Evolutionary conservation across 2,329 filamentous ascomycete species (phyloP).

Genomic region (Calonectria multiphialidica): DNA sequence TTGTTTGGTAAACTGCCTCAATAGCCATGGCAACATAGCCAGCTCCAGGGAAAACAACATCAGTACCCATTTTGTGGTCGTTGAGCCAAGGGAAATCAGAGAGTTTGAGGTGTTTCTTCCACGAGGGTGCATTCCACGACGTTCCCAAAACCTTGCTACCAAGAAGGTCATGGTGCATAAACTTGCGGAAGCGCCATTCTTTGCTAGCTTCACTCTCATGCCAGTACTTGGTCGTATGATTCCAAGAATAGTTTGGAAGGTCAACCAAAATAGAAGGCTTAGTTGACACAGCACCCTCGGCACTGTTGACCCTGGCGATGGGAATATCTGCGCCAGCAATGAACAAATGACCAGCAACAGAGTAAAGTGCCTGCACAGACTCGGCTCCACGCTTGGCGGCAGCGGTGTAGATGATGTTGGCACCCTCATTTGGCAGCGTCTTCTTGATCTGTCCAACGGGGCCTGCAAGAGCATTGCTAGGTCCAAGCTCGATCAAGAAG

Average conservation of each 20-base stretch:
- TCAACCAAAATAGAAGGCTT: conserved; percentile 44
- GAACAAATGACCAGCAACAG: conserved; percentile 15
- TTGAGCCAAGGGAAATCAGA: conserved; percentile 55
- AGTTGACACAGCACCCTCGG: neutral
- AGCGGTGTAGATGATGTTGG: neutral
- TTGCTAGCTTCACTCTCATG: conserved; percentile 53
- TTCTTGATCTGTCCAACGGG: conserved; percentile 40
- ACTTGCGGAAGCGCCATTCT: conserved; percentile 50
- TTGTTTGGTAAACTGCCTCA: conserved; percentile 51
- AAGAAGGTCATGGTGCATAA: conserved; percentile 56
- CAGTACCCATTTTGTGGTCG: conserved; percentile 56
- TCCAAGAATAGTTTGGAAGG: conserved; percentile 60
- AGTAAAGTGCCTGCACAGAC: neutral
- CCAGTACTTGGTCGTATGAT: conserved; percentile 58
- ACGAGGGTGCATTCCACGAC: conserved; percentile 48
- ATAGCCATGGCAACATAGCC: conserved; percentile 55
- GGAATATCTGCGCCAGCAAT: conserved; percentile 6
- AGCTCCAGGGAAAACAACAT: conserved; percentile 55
- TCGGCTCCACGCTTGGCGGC: neutral
- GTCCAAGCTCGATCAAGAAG: conserved; percentile 45
- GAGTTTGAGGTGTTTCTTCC: conserved; percentile 53
- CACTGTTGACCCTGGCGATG: conserved; percentile 11
- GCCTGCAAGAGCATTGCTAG: conserved; percentile 38
- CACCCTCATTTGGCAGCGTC: conserved; percentile 18
- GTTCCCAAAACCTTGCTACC: conserved; percentile 50